These are phyloP conservation scores for Yarrowia phangngaensis DNA, from an alignment of 805 yeast species.

Conservation along the genomic window DNA sequence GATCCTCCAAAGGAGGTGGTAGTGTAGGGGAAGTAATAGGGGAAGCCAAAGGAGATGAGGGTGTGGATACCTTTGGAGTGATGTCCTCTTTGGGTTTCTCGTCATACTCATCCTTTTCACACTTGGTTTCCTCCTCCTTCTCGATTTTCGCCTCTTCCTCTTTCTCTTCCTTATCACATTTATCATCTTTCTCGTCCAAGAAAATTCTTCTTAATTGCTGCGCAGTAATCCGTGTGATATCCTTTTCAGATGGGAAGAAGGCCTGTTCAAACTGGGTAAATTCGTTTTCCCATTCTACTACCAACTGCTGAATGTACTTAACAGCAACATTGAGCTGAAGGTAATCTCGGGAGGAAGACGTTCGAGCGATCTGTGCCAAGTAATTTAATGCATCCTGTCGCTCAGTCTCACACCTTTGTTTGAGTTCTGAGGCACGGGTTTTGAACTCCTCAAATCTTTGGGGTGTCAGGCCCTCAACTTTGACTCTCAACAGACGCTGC, in stretches of 20 bases:
- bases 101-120: not conserved
- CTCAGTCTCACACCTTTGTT: conserved; percentile 52
- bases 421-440: conserved; percentile 55
- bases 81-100: too few species aligned
- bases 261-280: conserved; percentile 73
- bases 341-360: conserved; percentile 60
- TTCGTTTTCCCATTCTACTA: conserved; percentile 82
- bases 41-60: conserved; percentile 1
- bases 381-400: conserved; percentile 44
- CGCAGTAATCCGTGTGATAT: conserved; percentile 84
- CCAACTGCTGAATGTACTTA: conserved; percentile 69
- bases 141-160: conserved; percentile 29
- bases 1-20: not conserved
- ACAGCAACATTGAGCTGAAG: conserved; percentile 65
- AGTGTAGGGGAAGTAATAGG: conserved; percentile 1
- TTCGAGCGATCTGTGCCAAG: conserved; percentile 52
- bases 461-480: conserved; percentile 65
- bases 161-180: conserved; percentile 33
- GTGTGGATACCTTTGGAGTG: not conserved
- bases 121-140: conserved; percentile 8
- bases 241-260: conserved; percentile 87
- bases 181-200: conserved; percentile 45
- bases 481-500: conserved; percentile 69
- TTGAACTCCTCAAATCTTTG: conserved; percentile 71
- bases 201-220: conserved; percentile 76